These are phyloP conservation scores for Silybum marianum DNA, from an alignment of 129 eudicot genomes.

Conservation along the genomic window DNA sequence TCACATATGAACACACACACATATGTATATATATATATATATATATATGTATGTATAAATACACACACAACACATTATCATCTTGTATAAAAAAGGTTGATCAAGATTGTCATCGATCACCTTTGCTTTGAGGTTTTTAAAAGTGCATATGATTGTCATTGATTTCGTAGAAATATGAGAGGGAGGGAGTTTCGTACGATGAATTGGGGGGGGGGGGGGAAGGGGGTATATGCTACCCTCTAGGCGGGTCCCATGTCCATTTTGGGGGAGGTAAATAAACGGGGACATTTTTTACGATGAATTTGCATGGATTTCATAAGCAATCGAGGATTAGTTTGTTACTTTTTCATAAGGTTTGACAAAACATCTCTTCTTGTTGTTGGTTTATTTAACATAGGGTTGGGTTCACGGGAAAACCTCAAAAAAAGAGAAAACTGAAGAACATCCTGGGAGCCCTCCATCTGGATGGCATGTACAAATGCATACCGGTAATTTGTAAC, in stretches of 20 bases:
- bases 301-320: neutral
- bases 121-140: neutral
- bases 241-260: neutral
- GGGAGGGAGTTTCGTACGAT: neutral
- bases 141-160: neutral
- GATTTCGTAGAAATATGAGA: neutral
- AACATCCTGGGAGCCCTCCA: no score
- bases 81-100: neutral
- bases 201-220: no score
- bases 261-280: neutral
- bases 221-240: neutral
- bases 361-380: neutral
- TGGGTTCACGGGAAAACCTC: no score
- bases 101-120: constrained; percentile 1
- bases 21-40: no score
- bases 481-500: no score
- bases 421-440: no score
- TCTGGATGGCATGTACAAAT: no score
- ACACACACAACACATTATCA: neutral
- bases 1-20: no score
- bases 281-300: neutral
- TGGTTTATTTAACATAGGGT: no score
- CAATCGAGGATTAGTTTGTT: neutral
- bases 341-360: neutral
- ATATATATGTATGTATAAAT: no score